Percentiles rank a stretch among this genome's conserved stretches.
Conservation (phyloP, 2,329 filamentous ascomycete genomes). For the Coleophoma crateriformis region DNA sequence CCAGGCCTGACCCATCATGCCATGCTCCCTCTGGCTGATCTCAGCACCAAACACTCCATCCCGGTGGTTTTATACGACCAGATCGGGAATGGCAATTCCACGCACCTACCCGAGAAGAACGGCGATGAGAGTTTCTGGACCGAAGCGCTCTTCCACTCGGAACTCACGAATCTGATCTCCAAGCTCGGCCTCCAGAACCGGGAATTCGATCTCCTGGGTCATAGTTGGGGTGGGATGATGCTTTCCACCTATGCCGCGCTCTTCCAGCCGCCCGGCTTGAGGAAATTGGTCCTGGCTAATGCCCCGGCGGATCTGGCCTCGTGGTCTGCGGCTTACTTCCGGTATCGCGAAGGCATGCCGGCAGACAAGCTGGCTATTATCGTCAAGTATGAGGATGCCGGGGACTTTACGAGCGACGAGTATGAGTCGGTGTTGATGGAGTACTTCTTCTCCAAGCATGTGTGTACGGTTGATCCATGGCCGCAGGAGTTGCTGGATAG, state of each 20-base stretch:
- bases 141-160: constrained; percentile 37
- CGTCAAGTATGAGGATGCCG: constrained; percentile 5
- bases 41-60: constrained; percentile 29
- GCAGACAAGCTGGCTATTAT: constrained; percentile 15
- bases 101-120: constrained; percentile 37
- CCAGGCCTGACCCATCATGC: constrained; percentile 37
- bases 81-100: constrained; percentile 41
- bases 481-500: constrained; percentile 9
- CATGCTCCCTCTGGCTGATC: constrained; percentile 28
- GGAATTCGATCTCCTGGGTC: background rate
- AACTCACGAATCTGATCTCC: constrained; percentile 36
- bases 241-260: background rate
- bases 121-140: constrained; percentile 40
- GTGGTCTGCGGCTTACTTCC: constrained; percentile 14
- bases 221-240: constrained; percentile 4
- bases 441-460: constrained; percentile 1
- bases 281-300: constrained; percentile 1
- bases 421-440: constrained; percentile 4
- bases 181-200: background rate
- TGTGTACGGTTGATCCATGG: background rate
- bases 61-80: constrained; percentile 49
- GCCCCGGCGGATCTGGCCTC: background rate
- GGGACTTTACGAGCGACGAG: background rate
- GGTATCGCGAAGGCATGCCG: constrained; percentile 14
- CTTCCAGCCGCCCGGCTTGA: background rate